Evolutionary conservation across 2,329 filamentous ascomycete species (phyloP), one percentile per base, ranked within the genome.

Genomic region (Beauveria sp.): DNA sequence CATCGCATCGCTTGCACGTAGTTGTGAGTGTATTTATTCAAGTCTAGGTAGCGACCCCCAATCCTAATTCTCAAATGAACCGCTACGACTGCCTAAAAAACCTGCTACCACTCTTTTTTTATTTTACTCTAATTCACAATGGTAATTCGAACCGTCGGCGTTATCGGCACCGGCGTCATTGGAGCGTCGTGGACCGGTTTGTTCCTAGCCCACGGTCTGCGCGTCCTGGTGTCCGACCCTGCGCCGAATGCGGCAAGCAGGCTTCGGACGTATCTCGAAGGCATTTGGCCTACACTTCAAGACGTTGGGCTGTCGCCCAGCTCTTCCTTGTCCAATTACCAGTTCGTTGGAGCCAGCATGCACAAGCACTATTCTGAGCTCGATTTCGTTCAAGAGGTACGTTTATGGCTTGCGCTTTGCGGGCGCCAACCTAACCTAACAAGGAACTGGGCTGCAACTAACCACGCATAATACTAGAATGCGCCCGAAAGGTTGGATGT

Each of bases 191-290:
- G 77, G 76, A 73, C 75, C 2, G 73, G 72, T 10, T 65, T 74
- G 3, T 69, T 71, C 56, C 67, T 74, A 7, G 69, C 71, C 5
- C 68, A 70, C 52, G 68, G 71, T 10, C 67, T 72, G 12, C 60
- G 60, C 20, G 76, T 79, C n/a, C 67, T 75, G 5, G 73, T 74
- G 20, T 75, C 73, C n/a, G 76, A 79, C 61, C 74, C 76, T 56
- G 73, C 72, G 7, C 67, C 71, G 14, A 68, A 69, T 22, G 71
- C 76, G 2, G 69, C 74, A 58, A 64, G 66, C 42, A 71, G 68
- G 28, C 67, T 76, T 28, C 22, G 14, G 7, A 60, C 38, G 20
- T 5, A 46, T 46, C 43, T 46, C 9, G 3, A 46, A 46, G 12
- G 43, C 43, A 46, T 46, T 22, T 46, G 43, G 43, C 43, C 43